These are phyloP conservation scores for Candida ascalaphidarum DNA, from an alignment of 805 yeast genomes.

Conservation along the genomic window DNA sequence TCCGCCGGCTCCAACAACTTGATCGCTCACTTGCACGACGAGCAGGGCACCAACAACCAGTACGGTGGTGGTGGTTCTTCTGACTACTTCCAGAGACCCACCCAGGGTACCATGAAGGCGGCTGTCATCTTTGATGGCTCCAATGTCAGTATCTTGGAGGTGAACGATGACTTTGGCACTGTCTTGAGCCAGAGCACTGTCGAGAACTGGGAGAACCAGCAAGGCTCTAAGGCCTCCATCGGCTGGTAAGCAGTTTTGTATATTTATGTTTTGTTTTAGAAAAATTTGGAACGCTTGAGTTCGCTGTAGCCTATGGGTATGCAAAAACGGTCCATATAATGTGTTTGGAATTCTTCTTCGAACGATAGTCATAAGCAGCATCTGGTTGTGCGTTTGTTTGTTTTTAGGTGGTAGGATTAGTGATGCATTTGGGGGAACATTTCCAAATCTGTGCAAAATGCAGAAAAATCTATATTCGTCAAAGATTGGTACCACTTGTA, in stretches of 20 bases:
- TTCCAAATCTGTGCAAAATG: too few species aligned
- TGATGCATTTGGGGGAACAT: too few species aligned
- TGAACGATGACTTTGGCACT: constrained; percentile 51
- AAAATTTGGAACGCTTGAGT: too few species aligned
- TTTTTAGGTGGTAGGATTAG: too few species aligned
- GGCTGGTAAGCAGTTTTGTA: constrained; percentile 6
- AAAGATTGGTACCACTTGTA: too few species aligned
- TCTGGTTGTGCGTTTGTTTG: too few species aligned
- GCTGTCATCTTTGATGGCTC: constrained; percentile 69
- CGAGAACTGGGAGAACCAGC: constrained; percentile 42
- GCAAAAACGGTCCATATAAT: too few species aligned
- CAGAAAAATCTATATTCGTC: too few species aligned
- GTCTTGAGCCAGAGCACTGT: constrained; percentile 53
- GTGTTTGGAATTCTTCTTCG: too few species aligned
- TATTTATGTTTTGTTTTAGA: constrained; percentile 4
- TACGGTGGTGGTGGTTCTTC: constrained; percentile 80
- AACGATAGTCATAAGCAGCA: too few species aligned
- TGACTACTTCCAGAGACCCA: constrained; percentile 86
- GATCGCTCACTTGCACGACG: constrained; percentile 76
- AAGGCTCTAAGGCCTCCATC: constrained; percentile 41
- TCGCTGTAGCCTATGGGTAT: too few species aligned
- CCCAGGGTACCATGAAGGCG: constrained; percentile 68
- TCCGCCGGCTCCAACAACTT: constrained; percentile 66
- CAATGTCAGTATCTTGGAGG: constrained; percentile 50
- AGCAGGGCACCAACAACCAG: constrained; percentile 48